These are phyloP conservation scores for Eucalyptus erythrocorys DNA, from an alignment of 345 rosid genomes.

Conservation along the genomic window DNA sequence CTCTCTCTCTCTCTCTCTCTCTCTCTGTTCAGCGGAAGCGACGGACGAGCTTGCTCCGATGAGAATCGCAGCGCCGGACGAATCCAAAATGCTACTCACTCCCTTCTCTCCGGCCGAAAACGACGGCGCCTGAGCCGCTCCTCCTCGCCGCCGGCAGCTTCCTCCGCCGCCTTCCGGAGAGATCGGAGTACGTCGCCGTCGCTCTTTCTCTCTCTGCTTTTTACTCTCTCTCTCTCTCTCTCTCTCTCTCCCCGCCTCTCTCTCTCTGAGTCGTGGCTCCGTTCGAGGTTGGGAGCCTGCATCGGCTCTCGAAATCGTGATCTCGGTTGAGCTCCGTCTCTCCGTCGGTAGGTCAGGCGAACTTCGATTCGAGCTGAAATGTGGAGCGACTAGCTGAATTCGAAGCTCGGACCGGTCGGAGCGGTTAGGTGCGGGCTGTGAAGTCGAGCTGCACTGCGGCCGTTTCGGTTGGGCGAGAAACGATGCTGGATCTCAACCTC, in stretches of 20 bases:
- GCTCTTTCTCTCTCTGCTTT: background rate
- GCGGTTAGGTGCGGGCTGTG: background rate
- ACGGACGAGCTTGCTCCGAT: background rate
- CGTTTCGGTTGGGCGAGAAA: background rate
- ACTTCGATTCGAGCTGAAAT: background rate
- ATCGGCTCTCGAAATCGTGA: background rate
- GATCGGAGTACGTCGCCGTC: background rate
- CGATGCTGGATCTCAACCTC: conserved; percentile 92
- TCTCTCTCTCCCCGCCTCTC: background rate
- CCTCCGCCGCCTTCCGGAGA: background rate
- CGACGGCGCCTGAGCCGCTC: background rate
- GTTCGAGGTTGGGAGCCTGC: background rate
- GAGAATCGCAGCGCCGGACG: background rate
- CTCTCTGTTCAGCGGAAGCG: background rate
- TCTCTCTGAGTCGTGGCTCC: background rate
- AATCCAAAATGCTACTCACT: background rate
- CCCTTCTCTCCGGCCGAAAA: background rate
- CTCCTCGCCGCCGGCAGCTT: background rate
- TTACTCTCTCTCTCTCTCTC: background rate
- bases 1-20: background rate
- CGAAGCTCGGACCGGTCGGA: background rate
- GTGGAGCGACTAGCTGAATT: background rate
- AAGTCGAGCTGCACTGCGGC: background rate
- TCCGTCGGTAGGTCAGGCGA: background rate
- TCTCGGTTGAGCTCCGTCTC: background rate